A percentile compares a stretch with the other conserved stretches of the same genome.
Evolutionary conservation across 345 rosid species (phyloP).

Genomic region (Clausena lansium): DNA sequence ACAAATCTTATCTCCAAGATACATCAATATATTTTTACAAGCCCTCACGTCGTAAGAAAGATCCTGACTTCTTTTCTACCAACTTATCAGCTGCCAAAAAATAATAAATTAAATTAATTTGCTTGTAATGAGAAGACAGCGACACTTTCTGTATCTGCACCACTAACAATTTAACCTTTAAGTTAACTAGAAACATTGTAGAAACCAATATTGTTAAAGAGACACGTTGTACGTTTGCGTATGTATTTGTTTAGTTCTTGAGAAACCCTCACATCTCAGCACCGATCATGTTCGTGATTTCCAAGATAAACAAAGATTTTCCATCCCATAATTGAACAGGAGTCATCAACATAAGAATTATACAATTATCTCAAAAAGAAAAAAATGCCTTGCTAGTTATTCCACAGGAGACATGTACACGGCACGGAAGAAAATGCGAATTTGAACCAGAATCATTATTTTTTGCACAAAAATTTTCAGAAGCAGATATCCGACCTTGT

Average conservation of each 20-base stretch:
- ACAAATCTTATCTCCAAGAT: no score
- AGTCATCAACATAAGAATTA: no score
- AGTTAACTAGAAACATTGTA: constrained; percentile 17
- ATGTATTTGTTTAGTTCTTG: background rate
- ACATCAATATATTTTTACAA: no score
- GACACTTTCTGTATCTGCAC: background rate
- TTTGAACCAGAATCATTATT: no score
- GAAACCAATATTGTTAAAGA: constrained; percentile 19
- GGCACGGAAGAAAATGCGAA: no score
- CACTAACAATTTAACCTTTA: background rate
- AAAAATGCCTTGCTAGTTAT: no score
- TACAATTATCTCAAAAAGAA: no score
- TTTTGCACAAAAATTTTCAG: no score
- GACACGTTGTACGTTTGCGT: constrained; percentile 6
- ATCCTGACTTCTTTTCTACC: background rate
- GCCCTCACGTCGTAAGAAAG: no score
- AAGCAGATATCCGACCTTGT: no score
- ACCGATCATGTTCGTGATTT: background rate
- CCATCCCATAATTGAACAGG: background rate
- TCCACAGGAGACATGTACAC: no score
- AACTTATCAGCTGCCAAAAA: background rate
- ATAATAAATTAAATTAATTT: background rate
- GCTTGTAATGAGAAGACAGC: background rate
- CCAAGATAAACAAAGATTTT: background rate
- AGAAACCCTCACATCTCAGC: background rate